These are phyloP conservation scores for Leccinum broughii DNA, from an alignment of 768 basidiomycete species.

Conservation along the genomic window DNA sequence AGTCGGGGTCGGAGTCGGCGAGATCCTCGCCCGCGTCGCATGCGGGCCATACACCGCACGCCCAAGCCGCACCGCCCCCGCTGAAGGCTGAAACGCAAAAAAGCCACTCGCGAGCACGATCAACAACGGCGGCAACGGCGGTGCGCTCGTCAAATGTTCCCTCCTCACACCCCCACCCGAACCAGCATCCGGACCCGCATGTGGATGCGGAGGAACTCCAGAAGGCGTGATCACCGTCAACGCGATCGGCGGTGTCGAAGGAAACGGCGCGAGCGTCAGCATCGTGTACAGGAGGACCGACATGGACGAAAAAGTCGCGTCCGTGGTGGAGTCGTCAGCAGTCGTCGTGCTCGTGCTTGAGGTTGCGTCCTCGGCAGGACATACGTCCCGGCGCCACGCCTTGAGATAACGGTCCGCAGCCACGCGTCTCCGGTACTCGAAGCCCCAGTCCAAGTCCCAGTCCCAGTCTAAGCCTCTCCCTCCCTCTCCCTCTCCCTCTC, in stretches of 20 bases:
- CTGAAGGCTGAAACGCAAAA: conserved; percentile 19
- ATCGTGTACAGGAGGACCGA: conserved; percentile 36
- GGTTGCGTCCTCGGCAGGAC: neutral
- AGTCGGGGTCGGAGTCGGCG: no score
- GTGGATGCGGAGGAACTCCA: conserved; percentile 6
- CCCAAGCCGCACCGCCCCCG: conserved; percentile 22
- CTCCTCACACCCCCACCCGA: conserved; percentile 10
- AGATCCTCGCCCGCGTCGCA: conserved; percentile 1
- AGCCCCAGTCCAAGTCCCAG: conserved; percentile 24
- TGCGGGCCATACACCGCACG: conserved; percentile 25
- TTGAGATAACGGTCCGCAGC: conserved; percentile 25
- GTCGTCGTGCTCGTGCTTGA: neutral
- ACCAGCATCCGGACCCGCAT: conserved; percentile 16
- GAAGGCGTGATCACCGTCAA: conserved; percentile 14
- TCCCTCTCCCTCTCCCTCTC: neutral
- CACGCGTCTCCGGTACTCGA: conserved; percentile 26
- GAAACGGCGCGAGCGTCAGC: conserved; percentile 34
- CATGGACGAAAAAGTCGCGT: conserved; percentile 19
- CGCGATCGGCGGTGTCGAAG: conserved; percentile 23
- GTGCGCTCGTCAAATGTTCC: conserved; percentile 30
- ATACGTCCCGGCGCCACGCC: conserved; percentile 25
- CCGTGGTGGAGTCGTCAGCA: neutral
- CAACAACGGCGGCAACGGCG: conserved; percentile 34
- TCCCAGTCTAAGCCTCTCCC: neutral
- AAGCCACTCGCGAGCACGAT: conserved; percentile 25